Evolutionary conservation across 1,284 basidiomycete genomes (phyloP), one percentile per base, ranked within the genome.

Genomic region (Rhodofomes roseus): DNA sequence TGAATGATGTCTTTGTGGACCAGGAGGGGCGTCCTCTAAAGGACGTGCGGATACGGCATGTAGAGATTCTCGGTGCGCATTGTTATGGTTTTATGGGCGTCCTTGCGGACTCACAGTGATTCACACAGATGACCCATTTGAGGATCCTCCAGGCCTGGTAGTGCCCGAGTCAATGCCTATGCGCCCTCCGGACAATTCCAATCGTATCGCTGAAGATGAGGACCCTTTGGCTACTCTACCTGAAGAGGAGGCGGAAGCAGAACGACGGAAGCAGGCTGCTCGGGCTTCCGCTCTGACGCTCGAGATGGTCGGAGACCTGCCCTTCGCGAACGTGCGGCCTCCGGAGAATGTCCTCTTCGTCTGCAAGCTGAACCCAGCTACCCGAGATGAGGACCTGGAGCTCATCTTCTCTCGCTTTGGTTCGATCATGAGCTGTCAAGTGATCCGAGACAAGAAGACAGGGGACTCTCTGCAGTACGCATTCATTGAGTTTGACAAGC

Each of bases 341-440:
- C 96, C 96, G 0, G 96, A 99, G 76, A 99, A 99, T 75, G 95
- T 99, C 43, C 77, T 99, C 14, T 99, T 99, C 74, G 96, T 99
- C 20, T 98, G 96, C 87, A 98, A 99, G 73, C 82, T 99, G 65
- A 99, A 99, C 71, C 87, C 94, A 14, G 95, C 98, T 31, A 98
- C 96, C 22, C 81, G 91, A 58, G 94, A 96, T 71, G 96, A 98
- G 69, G 97, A 99, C 74, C 78, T 99, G 48, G 96, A 99, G 71
- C 85, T 99, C 55, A 99, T 99, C 62, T 99, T 99, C 71, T 95
- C 92, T 40, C 81, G 97, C 23, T 99, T 99, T 69, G 96, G 97
- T 18, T 83, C 84, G 34, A 98, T 99, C 68, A 89, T 98, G 82
- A 95, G 92, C 68, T 99, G 97, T 75, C 96, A 99, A 73, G 92